Conservation (phyloP, 768 basidiomycete species). For the Leccinum arenicola region DNA sequence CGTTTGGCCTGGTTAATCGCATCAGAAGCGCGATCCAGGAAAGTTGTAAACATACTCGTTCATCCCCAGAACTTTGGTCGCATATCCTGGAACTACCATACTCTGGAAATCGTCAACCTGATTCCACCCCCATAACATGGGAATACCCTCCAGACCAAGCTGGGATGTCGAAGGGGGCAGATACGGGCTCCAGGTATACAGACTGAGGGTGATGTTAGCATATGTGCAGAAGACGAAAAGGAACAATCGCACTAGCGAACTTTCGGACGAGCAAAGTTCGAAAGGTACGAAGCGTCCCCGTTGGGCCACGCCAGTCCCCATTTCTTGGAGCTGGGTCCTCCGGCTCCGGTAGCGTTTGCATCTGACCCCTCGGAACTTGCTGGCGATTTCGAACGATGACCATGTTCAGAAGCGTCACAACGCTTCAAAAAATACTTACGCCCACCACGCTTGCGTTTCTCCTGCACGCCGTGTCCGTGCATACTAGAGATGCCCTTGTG, state of each 20-base stretch:
- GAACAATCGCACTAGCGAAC: conserved; percentile 41
- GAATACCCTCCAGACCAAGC: conserved; percentile 52
- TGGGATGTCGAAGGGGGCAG: conserved; percentile 39
- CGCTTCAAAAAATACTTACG: conserved; percentile 14
- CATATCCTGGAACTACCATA: conserved; percentile 49
- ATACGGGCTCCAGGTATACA: conserved; percentile 71
- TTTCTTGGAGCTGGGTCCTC: conserved; percentile 35
- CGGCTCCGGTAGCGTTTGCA: not conserved
- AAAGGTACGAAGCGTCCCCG: conserved; percentile 46
- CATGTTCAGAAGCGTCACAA: conserved; percentile 13
- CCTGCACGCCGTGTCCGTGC: conserved; percentile 3
- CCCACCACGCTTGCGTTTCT: conserved; percentile 17
- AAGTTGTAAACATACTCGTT: conserved; percentile 64
- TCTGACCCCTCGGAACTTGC: not conserved
- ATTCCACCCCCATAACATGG: conserved; percentile 73
- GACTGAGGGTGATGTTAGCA: conserved; percentile 21
- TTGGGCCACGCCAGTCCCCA: conserved; percentile 70
- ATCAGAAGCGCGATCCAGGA: conserved; percentile 4
- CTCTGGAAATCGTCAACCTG: conserved; percentile 48
- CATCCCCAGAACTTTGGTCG: conserved; percentile 56
- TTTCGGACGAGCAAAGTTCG: conserved; percentile 45
- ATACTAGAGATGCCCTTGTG: not conserved
- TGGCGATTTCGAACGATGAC: conserved; percentile 5
- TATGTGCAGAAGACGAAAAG: not conserved
- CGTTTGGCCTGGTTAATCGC: conserved; percentile 56